Percentiles rank a stretch among this genome's conserved stretches.
Conservation (phyloP, 2,329 filamentous ascomycete species). For the Hawksworthiomyces lignivorus region DNA sequence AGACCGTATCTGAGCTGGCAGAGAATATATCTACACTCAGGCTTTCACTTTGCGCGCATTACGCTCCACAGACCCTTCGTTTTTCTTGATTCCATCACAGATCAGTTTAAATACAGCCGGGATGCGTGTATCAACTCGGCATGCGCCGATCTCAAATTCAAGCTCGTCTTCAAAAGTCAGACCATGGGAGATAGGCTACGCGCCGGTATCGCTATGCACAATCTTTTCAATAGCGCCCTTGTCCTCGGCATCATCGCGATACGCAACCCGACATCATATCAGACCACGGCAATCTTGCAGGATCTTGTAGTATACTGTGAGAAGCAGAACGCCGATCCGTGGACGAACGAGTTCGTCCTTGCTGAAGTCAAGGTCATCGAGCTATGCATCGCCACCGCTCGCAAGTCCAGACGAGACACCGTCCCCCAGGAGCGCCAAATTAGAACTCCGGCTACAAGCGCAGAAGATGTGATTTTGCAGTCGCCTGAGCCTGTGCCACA, state of each 20-base stretch:
- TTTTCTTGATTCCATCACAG: slow-evolving; percentile 31
- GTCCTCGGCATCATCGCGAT: slow-evolving; percentile 29
- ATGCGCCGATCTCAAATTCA: slow-evolving; percentile 31
- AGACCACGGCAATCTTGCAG: slow-evolving; percentile 13
- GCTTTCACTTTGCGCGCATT: slow-evolving; percentile 31
- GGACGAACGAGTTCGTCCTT: slow-evolving; percentile 32
- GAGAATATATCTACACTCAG: slow-evolving; percentile 29
- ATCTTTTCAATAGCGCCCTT: slow-evolving; percentile 34
- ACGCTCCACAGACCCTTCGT: slow-evolving; percentile 32
- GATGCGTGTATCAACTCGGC: slow-evolving; percentile 32
- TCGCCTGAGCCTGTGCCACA: no score
- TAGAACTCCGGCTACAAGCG: no score
- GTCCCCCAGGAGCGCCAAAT: no score
- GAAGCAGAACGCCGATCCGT: slow-evolving; percentile 29
- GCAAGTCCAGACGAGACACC: no score
- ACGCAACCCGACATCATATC: slow-evolving; percentile 23
- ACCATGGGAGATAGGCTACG: slow-evolving; percentile 18
- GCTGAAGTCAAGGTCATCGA: slow-evolving; percentile 35
- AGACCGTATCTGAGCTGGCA: slow-evolving; percentile 28
- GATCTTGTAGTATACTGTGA: slow-evolving; percentile 32
- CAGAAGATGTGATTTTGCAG: no score
- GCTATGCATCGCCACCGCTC: slow-evolving; percentile 32
- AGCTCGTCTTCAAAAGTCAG: no score
- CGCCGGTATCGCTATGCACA: slow-evolving; percentile 26
- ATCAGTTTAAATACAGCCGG: slow-evolving; percentile 29